Conservation (phyloP, 169 alveolate species). For the Eimeria sp. region DNA sequence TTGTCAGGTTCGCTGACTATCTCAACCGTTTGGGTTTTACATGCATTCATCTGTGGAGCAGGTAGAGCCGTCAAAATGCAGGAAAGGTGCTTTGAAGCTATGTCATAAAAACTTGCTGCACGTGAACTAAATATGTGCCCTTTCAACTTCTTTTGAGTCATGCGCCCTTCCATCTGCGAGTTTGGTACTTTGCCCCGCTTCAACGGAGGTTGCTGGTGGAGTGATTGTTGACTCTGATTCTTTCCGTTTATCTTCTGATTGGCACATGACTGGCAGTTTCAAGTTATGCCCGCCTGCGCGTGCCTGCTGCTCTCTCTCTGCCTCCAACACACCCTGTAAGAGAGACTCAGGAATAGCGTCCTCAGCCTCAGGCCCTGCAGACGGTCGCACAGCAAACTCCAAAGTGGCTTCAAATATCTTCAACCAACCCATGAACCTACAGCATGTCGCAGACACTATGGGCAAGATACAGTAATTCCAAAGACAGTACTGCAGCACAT, state of each 20-base stretch:
- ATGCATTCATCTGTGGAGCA: neutral
- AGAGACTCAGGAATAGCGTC: constrained; percentile 56
- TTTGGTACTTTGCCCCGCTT: neutral
- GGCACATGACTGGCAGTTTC: neutral
- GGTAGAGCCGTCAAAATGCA: neutral
- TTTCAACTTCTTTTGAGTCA: neutral
- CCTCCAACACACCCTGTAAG: constrained; percentile 47
- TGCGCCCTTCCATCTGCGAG: neutral
- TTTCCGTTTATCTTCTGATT: neutral
- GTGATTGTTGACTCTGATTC: neutral
- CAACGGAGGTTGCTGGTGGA: neutral
- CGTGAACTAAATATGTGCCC: neutral
- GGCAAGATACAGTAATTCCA: neutral
- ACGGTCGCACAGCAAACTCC: neutral
- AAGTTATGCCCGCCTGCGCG: constrained; percentile 1
- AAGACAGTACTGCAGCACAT: neutral
- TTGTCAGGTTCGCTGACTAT: neutral
- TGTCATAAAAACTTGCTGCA: neutral
- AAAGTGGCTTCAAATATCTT: neutral
- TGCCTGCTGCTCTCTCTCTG: constrained; percentile 63
- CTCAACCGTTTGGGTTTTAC: neutral
- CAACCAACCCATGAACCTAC: neutral
- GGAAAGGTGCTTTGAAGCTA: neutral
- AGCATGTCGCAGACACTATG: neutral
- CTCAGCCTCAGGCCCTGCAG: constrained; percentile 5